A percentile compares a stretch with the other conserved stretches of the same genome.
Evolutionary conservation across 208 protist species (phyloP).

Genomic region (Porcisia hertigi): DNA sequence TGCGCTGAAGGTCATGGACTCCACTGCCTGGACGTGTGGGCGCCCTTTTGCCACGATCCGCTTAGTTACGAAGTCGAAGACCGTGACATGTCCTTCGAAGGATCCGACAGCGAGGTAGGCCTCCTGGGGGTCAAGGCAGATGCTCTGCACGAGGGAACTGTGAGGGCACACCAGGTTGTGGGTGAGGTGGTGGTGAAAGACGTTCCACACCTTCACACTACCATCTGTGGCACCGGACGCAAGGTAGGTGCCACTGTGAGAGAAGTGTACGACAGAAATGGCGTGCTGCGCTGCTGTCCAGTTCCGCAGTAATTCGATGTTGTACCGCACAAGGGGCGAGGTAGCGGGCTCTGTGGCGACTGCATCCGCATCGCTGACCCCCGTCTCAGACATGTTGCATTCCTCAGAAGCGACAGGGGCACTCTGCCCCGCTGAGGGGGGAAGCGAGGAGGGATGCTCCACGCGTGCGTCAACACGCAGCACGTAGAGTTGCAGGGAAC

Average conservation of each 20-base stretch:
- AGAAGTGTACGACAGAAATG: slow-evolving; percentile 82
- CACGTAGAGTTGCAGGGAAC: slow-evolving; percentile 80
- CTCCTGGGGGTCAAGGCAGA: slow-evolving; percentile 68
- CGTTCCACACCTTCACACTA: slow-evolving; percentile 87
- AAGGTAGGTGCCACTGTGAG: slow-evolving; percentile 63
- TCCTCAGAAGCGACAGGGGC: not conserved
- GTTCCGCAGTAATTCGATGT: slow-evolving; percentile 44
- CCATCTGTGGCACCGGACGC: slow-evolving; percentile 84
- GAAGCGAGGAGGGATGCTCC: slow-evolving; percentile 2
- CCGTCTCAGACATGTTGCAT: not conserved
- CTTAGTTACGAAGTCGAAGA: slow-evolving; percentile 86
- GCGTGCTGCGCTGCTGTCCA: slow-evolving; percentile 91
- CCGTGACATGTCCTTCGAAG: slow-evolving; percentile 83
- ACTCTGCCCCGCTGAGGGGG: not conserved
- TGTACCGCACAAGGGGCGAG: slow-evolving; percentile 28
- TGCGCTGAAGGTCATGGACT: slow-evolving; percentile 60
- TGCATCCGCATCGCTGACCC: not conserved
- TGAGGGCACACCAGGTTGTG: slow-evolving; percentile 79
- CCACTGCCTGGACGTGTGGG: slow-evolving; percentile 83
- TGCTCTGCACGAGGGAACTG: slow-evolving; percentile 53
- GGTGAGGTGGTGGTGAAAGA: slow-evolving; percentile 89
- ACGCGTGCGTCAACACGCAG: slow-evolving; percentile 52
- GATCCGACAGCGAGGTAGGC: slow-evolving; percentile 68
- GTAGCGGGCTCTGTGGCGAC: not conserved
- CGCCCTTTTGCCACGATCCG: slow-evolving; percentile 45